Evolutionary conservation across 495 filamentous ascomycete genomes (phyloP).

Genomic region (Cercophora newfieldiana): DNA sequence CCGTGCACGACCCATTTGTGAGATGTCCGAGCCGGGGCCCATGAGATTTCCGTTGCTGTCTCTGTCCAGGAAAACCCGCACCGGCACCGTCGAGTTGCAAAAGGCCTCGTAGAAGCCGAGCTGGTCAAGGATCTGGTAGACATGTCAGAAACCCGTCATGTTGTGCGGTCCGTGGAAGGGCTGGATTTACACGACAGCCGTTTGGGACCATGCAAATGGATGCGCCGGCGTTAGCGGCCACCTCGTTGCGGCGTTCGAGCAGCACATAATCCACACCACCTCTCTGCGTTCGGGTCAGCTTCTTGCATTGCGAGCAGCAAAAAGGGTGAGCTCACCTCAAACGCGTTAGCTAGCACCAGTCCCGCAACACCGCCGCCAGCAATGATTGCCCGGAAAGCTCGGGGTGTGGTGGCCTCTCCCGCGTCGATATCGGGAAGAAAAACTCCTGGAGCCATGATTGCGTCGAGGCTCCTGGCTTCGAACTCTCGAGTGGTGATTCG

Average conservation of each 20-base stretch:
- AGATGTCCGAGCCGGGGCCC: not conserved
- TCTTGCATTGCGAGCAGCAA: not conserved
- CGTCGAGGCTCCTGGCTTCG: too few relatives aligned
- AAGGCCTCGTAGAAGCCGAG: conserved; percentile 38
- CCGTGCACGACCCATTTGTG: conserved; percentile 26
- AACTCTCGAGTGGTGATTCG: too few relatives aligned
- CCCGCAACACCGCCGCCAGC: conserved; percentile 9
- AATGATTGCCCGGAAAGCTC: not conserved
- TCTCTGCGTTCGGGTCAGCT: conserved; percentile 13
- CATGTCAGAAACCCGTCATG: not conserved
- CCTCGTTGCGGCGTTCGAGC: conserved; percentile 21
- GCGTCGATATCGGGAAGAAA: not conserved
- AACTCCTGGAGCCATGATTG: too few relatives aligned
- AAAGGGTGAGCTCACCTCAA: conserved; percentile 1
- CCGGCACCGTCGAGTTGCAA: not conserved
- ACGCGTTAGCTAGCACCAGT: not conserved
- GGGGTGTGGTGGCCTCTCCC: not conserved
- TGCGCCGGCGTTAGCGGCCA: conserved; percentile 24
- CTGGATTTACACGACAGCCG: conserved; percentile 21
- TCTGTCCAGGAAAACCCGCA: not conserved
- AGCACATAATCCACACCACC: conserved; percentile 23
- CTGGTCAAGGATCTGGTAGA: conserved; percentile 30
- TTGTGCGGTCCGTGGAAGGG: not conserved
- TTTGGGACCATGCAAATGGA: conserved; percentile 23
- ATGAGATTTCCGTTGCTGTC: not conserved